Conservation (phyloP, 768 basidiomycete genomes). For the Boletus reticulatus region DNA sequence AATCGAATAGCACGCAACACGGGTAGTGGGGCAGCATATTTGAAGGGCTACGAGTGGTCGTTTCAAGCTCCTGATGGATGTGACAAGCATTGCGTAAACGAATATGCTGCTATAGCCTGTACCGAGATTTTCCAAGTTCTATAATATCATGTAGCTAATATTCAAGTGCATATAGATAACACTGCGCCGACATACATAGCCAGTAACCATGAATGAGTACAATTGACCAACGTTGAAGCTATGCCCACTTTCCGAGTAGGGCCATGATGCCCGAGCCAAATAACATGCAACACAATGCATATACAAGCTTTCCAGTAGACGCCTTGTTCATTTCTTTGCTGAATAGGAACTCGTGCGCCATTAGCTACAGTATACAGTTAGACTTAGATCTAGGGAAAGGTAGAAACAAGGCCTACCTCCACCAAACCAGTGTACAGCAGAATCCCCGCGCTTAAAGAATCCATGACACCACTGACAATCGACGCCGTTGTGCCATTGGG, state of each 20-base stretch:
- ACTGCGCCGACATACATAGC: no score
- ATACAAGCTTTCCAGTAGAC: slow-evolving; percentile 61
- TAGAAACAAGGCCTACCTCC: slow-evolving; percentile 46
- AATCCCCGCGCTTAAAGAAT: slow-evolving; percentile 84
- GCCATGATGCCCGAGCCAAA: slow-evolving; percentile 88
- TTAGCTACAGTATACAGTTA: slow-evolving; percentile 46
- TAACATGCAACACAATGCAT: slow-evolving; percentile 76
- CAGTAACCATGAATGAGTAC: no score
- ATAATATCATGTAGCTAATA: no score
- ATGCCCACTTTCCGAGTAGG: slow-evolving; percentile 88
- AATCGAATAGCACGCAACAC: neutral
- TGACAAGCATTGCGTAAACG: no score
- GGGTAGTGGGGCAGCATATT: neutral
- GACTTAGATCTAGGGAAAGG: neutral
- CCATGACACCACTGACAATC: slow-evolving; percentile 83
- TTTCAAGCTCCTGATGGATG: no score
- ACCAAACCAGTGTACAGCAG: slow-evolving; percentile 85
- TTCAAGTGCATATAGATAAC: no score
- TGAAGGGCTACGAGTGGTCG: neutral
- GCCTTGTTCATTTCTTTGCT: slow-evolving; percentile 81
- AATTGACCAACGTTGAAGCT: slow-evolving; percentile 8
- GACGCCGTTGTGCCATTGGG: slow-evolving; percentile 71
- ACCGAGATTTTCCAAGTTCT: no score
- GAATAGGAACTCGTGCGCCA: slow-evolving; percentile 95
- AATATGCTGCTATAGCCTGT: no score